Conservation (phyloP, 208 protist species). For the Strigomonas galati region DNA sequence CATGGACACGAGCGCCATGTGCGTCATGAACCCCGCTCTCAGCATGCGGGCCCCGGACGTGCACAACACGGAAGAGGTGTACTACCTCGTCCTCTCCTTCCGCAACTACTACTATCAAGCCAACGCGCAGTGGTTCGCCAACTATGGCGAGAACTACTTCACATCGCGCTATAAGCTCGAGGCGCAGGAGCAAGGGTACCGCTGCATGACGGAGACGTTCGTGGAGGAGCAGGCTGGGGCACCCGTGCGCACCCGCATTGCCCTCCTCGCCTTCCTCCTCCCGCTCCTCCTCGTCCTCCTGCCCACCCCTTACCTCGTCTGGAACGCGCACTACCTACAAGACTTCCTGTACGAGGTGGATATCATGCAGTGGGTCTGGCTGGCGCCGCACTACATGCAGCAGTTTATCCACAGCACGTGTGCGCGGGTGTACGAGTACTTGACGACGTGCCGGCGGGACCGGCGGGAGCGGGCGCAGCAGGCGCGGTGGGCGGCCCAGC, state of each 20-base stretch:
- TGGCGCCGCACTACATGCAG: slow-evolving; percentile 32
- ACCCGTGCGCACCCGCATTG: slow-evolving; percentile 18
- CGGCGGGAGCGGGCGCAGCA: slow-evolving; percentile 7
- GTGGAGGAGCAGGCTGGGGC: slow-evolving; percentile 27
- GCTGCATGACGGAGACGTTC: slow-evolving; percentile 42
- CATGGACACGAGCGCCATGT: slow-evolving; percentile 64
- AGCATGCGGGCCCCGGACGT: slow-evolving; percentile 39
- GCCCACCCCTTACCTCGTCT: slow-evolving; percentile 43
- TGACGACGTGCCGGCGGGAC: slow-evolving; percentile 12
- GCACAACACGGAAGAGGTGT: slow-evolving; percentile 21
- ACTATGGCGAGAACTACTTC: slow-evolving; percentile 5
- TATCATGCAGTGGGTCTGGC: slow-evolving; percentile 51
- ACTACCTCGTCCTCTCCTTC: slow-evolving; percentile 38
- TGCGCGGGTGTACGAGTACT: slow-evolving; percentile 1
- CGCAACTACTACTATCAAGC: neutral
- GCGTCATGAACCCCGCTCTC: slow-evolving; percentile 48
- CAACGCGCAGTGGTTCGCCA: slow-evolving; percentile 8
- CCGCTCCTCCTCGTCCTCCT: slow-evolving; percentile 55
- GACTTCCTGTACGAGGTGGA: slow-evolving; percentile 45
- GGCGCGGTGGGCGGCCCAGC: neutral
- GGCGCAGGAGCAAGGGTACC: slow-evolving; percentile 8
- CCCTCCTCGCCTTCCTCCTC: slow-evolving; percentile 44
- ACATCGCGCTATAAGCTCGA: neutral
- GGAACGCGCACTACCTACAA: slow-evolving; percentile 40
- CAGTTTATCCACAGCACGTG: slow-evolving; percentile 13